phyloP scores from a whole-genome alignment of 2,329 filamentous ascomycete species.

The Pezicula carpinea region DNA sequence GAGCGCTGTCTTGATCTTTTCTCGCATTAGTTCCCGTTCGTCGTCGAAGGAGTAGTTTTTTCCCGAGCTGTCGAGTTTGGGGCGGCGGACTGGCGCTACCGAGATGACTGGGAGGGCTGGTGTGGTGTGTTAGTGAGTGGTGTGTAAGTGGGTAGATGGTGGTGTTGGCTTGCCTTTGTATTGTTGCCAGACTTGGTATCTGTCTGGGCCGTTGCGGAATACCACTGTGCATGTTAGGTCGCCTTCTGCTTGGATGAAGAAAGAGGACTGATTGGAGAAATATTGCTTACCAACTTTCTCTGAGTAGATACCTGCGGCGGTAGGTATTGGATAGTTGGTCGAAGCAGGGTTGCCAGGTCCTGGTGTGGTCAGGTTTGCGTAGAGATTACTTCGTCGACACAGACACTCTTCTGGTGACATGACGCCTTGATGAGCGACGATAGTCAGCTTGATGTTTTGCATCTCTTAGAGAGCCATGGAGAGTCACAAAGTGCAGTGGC shows the following conservation, averaged over 20 bases:
- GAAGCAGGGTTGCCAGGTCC: conserved; percentile 41
- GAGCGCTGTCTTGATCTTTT: conserved; percentile 68
- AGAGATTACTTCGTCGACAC: conserved; percentile 69
- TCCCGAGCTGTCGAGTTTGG: conserved; percentile 66
- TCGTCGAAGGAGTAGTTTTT: conserved; percentile 66
- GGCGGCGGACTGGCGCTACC: conserved; percentile 66
- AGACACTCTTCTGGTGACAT: conserved; percentile 68
- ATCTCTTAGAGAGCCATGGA: too few relatives aligned
- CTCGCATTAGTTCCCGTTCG: conserved; percentile 66
- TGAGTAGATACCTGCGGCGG: conserved; percentile 65
- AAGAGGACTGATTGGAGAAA: conserved; percentile 1
- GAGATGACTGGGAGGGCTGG: conserved; percentile 65
- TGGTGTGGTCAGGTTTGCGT: conserved; percentile 61
- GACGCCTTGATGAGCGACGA: conserved; percentile 35
- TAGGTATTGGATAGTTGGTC: conserved; percentile 67
- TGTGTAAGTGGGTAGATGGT: not conserved
- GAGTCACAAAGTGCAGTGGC: conserved; percentile 1
- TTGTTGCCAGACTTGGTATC: conserved; percentile 52
- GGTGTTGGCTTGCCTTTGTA: conserved; percentile 35
- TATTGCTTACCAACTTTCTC: conserved; percentile 56
- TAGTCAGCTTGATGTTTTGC: not conserved
- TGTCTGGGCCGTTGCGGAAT: conserved; percentile 62
- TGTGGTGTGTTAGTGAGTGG: not conserved
- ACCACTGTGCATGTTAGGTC: conserved; percentile 45
- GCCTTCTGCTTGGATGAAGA: not conserved